Conservation (phyloP, 2,329 filamentous ascomycete species). For the Fusarium sp. region DNA sequence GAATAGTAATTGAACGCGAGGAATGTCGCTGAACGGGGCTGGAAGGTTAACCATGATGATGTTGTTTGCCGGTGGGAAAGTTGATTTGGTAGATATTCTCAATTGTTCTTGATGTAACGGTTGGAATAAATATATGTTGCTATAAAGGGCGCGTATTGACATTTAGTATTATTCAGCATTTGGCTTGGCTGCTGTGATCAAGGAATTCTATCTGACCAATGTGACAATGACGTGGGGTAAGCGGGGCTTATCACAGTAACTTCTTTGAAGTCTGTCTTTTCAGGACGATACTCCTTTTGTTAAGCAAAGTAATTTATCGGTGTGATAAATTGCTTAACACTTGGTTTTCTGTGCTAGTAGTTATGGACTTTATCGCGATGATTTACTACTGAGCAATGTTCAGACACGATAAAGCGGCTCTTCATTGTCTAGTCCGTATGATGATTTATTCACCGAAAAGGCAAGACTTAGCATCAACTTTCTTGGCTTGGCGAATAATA, state of each 20-base stretch:
- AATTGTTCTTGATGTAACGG: neutral
- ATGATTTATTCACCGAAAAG: too few relatives aligned
- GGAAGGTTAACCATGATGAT: constrained; percentile 19
- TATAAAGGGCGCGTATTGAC: constrained; percentile 16
- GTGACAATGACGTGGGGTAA: neutral
- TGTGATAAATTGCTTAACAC: too few relatives aligned
- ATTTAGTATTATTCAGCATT: constrained; percentile 24
- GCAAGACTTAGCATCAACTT: neutral
- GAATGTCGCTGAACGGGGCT: constrained; percentile 18
- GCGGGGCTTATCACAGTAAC: neutral
- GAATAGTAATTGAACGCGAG: constrained; percentile 27
- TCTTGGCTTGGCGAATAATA: neutral
- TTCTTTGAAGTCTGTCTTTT: too few relatives aligned
- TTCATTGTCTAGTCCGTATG: too few relatives aligned
- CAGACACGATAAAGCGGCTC: too few relatives aligned
- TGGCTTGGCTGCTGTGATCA: neutral
- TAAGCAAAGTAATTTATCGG: too few relatives aligned
- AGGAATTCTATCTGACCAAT: neutral
- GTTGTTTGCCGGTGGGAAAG: too few relatives aligned
- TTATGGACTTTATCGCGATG: too few relatives aligned
- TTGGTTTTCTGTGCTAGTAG: too few relatives aligned
- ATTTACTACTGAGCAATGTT: too few relatives aligned
- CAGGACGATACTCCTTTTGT: too few relatives aligned
- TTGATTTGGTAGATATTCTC: too few relatives aligned
- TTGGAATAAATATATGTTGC: neutral